Percentiles rank a stretch among this genome's conserved stretches.
Conservation (phyloP, 1,284 basidiomycete genomes). For the Omphalotus olearius region DNA sequence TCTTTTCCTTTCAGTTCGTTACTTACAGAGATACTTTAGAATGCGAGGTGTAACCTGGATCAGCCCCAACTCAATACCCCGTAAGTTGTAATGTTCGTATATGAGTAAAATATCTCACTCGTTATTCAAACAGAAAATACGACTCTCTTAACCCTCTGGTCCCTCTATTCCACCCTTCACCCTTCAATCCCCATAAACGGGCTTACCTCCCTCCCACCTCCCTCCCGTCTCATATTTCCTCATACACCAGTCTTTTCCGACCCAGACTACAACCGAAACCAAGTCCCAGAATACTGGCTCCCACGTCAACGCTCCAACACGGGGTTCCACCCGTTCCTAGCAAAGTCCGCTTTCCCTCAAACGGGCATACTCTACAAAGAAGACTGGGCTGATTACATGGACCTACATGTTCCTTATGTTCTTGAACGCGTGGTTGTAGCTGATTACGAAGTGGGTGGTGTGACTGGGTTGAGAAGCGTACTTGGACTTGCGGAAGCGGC, state of each 20-base stretch:
- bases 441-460: conserved; percentile 65
- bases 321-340: conserved; percentile 61
- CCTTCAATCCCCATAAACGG: conserved; percentile 43
- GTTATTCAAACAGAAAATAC: conserved; percentile 47
- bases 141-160: conserved; percentile 76
- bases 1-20: neutral
- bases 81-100: conserved; percentile 29
- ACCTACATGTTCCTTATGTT: conserved; percentile 65
- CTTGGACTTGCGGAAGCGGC: conserved; percentile 45
- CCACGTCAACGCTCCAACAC: conserved; percentile 42
- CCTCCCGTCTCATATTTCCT: conserved; percentile 71
- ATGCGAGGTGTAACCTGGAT: conserved; percentile 56
- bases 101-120: neutral
- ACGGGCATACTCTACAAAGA: conserved; percentile 63
- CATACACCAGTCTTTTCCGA: conserved; percentile 55
- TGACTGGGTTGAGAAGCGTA: conserved; percentile 49
- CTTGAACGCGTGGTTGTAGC: conserved; percentile 74
- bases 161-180: conserved; percentile 71
- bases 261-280: conserved; percentile 36
- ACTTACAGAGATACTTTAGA: conserved; percentile 24
- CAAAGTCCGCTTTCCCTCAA: conserved; percentile 70
- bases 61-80: conserved; percentile 41
- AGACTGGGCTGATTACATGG: conserved; percentile 74
- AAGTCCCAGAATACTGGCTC: conserved; percentile 35
- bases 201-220: conserved; percentile 54